A percentile compares a stretch with the other conserved stretches of the same genome.
These are phyloP conservation scores for Azolla pinnata DNA, from an alignment of 75 land plant species.

Conservation along the genomic window DNA sequence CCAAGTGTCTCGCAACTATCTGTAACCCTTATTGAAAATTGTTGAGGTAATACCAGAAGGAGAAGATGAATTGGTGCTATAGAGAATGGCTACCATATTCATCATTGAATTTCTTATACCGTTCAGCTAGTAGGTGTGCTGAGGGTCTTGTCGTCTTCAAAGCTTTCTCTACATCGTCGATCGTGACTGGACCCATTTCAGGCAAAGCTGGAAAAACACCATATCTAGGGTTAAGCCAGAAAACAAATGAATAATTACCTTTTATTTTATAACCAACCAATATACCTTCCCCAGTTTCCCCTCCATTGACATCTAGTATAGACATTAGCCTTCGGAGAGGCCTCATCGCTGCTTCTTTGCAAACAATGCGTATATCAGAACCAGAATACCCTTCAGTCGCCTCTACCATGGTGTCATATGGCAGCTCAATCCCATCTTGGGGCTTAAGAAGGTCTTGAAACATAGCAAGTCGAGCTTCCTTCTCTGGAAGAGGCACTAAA, in stretches of 20 bases:
- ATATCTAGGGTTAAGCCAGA: background rate
- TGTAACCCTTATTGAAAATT: too few relatives aligned
- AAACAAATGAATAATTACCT: background rate
- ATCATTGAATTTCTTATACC: conserved; percentile 77
- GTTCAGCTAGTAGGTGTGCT: conserved; percentile 76
- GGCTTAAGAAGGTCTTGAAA: conserved; percentile 68
- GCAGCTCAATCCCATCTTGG: conserved; percentile 28
- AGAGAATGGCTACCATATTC: conserved; percentile 88
- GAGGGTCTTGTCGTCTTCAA: conserved; percentile 88
- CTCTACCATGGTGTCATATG: conserved; percentile 68
- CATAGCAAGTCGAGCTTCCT: conserved; percentile 87
- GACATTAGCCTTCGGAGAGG: conserved; percentile 83
- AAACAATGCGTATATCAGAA: conserved; percentile 91
- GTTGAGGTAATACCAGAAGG: too few relatives aligned
- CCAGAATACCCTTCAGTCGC: conserved; percentile 87
- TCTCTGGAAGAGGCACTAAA: conserved; percentile 91
- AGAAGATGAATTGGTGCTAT: too few relatives aligned
- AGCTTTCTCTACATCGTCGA: conserved; percentile 61
- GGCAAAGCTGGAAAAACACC: conserved; percentile 51
- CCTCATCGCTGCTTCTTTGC: conserved; percentile 99
- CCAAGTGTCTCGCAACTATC: too few relatives aligned
- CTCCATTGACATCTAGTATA: conserved; percentile 47
- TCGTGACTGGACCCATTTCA: conserved; percentile 59
- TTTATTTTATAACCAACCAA: background rate
- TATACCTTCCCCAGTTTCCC: conserved; percentile 43